These are phyloP conservation scores for Epichloe sylvatica DNA, from an alignment of 2,329 filamentous ascomycete genomes.

Conservation along the genomic window DNA sequence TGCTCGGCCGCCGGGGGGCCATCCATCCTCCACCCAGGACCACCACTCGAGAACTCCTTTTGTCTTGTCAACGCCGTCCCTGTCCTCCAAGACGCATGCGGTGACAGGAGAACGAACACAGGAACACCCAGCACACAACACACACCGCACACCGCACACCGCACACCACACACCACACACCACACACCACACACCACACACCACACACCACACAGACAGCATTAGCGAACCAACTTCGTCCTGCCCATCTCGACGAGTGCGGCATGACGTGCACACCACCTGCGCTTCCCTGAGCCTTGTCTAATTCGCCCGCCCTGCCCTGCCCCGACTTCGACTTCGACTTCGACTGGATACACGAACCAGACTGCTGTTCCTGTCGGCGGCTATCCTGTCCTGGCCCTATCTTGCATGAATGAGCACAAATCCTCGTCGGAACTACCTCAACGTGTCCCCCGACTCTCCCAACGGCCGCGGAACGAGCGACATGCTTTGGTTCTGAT, in stretches of 20 bases:
- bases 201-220: neutral
- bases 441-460: neutral
- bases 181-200: neutral
- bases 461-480: neutral
- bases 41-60: neutral
- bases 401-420: neutral
- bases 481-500: constrained; percentile 2
- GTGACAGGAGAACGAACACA: neutral
- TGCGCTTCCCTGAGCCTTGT: neutral
- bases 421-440: neutral
- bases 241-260: neutral
- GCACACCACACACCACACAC: neutral
- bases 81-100: neutral
- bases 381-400: neutral
- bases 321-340: no score
- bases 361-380: neutral
- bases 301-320: neutral
- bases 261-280: neutral
- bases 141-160: neutral
- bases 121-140: no score
- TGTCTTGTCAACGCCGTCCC: neutral
- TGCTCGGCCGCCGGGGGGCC: no score
- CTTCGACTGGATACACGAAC: neutral
- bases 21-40: no score
- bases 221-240: neutral